Evolutionary conservation across 352 stramenopile genomes (phyloP).

Genomic region (Thraustochytrium striatum): DNA sequence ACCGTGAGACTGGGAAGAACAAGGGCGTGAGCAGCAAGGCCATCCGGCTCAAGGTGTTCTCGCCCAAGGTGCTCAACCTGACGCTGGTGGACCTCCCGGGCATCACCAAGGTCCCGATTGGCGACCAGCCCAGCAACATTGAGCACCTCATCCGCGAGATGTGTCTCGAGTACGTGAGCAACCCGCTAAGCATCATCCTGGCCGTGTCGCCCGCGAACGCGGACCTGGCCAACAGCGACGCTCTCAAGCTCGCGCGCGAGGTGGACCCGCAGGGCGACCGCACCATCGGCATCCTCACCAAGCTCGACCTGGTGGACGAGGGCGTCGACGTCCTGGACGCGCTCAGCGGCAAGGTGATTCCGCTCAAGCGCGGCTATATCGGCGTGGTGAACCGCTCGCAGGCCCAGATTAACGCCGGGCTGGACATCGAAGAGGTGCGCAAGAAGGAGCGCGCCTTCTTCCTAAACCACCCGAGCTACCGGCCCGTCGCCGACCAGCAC

Average conservation of each 20-base stretch:
- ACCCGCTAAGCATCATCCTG: conserved; percentile 98
- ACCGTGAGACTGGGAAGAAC: conserved; percentile 73
- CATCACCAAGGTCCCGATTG: conserved; percentile 95
- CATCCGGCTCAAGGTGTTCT: conserved; percentile 99
- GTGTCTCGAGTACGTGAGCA: conserved; percentile 95
- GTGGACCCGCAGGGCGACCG: conserved; percentile 83
- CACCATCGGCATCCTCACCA: conserved; percentile 98
- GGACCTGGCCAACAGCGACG: conserved; percentile 97
- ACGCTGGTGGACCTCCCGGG: conserved; percentile 98
- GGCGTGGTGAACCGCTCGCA: conserved; percentile 98
- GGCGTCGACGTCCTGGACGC: conserved; percentile 86
- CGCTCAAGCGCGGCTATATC: conserved; percentile 94
- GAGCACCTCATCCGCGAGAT: conserved; percentile 99
- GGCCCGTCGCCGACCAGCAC: conserved; percentile 83
- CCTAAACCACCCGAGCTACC: conserved; percentile 90
- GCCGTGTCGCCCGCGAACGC: conserved; percentile 97
- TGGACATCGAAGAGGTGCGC: conserved; percentile 88
- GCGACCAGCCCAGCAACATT: conserved; percentile 98
- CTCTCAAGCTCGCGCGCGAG: conserved; percentile 92
- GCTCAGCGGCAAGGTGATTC: conserved; percentile 83
- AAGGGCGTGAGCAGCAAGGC: conserved; percentile 96
- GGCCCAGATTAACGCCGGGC: conserved; percentile 91
- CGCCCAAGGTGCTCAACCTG: conserved; percentile 92
- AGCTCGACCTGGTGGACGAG: conserved; percentile 99
- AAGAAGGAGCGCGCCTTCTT: conserved; percentile 96